A percentile compares a stretch with the other conserved stretches of the same genome.
Conservation (phyloP, 768 basidiomycete species). For the Tricholoma hemisulphureum region DNA sequence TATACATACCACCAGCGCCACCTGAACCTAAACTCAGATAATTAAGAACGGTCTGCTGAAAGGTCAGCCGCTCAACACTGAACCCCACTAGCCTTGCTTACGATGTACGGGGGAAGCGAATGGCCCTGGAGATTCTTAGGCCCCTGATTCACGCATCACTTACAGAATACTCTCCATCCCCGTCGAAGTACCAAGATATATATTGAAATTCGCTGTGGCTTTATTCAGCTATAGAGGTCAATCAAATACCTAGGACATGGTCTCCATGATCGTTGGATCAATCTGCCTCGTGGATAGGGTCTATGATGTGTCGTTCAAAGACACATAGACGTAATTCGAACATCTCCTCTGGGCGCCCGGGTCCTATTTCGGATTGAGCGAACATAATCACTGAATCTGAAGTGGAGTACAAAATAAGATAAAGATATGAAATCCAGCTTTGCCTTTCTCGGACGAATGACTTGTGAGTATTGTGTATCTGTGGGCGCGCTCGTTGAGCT, state of each 20-base stretch:
- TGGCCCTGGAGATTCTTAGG: too few species aligned
- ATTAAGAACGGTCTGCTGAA: background rate
- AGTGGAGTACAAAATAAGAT: background rate
- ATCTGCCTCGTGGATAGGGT: slow-evolving; percentile 1
- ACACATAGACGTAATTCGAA: slow-evolving; percentile 1
- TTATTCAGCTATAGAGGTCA: too few species aligned
- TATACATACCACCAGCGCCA: background rate
- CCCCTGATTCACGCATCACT: background rate
- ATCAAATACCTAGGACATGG: background rate
- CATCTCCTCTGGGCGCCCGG: background rate
- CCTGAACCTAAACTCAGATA: background rate
- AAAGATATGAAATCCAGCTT: background rate
- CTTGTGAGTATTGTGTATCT: too few species aligned
- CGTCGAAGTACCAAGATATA: background rate
- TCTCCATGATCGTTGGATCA: background rate
- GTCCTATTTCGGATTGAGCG: background rate
- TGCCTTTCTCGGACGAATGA: background rate
- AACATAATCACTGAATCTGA: background rate
- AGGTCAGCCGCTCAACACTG: background rate
- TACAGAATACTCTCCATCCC: background rate
- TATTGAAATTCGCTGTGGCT: background rate
- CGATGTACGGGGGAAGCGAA: background rate
- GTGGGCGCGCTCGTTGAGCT: background rate
- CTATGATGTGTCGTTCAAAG: background rate
- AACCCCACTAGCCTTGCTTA: background rate